Percentiles rank a stretch among this genome's conserved stretches.
Evolutionary conservation across 106 monocot species (phyloP).

Genomic region (Apostasia ramifera): DNA sequence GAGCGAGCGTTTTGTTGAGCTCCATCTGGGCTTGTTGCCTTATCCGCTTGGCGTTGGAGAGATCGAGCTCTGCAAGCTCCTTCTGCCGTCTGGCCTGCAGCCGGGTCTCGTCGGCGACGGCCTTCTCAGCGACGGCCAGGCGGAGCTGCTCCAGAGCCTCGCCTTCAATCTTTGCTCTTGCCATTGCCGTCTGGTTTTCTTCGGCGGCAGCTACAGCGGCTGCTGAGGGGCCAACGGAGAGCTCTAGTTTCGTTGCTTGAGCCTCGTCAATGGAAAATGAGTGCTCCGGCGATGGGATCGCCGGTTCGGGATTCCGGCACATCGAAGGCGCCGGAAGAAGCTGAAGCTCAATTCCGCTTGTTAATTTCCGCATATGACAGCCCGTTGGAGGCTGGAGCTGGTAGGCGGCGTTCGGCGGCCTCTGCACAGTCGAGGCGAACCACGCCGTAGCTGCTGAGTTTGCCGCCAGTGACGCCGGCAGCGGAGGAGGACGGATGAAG

Average conservation of each 20-base stretch:
- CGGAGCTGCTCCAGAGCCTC: slow-evolving; percentile 4
- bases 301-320: background rate
- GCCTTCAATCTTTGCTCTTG: background rate
- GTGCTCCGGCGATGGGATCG: background rate
- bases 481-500: slow-evolving; percentile 6
- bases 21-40: slow-evolving; percentile 17
- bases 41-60: slow-evolving; percentile 10
- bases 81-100: slow-evolving; percentile 4
- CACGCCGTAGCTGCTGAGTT: background rate
- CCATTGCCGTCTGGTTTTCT: background rate
- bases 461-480: background rate
- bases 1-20: slow-evolving; percentile 6
- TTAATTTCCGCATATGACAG: background rate
- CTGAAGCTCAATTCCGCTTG: slow-evolving; percentile 9
- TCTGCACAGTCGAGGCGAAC: background rate
- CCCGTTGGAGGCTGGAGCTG: background rate
- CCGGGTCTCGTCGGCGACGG: slow-evolving; percentile 1
- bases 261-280: background rate
- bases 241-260: background rate
- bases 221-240: slow-evolving; percentile 4
- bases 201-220: too few relatives aligned
- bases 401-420: background rate
- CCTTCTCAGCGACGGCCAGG: background rate
- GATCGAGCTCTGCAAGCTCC: slow-evolving; percentile 11
- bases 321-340: background rate